phyloP scores from a whole-genome alignment of 2,329 filamentous ascomycete genomes.

The Magnaporthiopsis incrustans region DNA sequence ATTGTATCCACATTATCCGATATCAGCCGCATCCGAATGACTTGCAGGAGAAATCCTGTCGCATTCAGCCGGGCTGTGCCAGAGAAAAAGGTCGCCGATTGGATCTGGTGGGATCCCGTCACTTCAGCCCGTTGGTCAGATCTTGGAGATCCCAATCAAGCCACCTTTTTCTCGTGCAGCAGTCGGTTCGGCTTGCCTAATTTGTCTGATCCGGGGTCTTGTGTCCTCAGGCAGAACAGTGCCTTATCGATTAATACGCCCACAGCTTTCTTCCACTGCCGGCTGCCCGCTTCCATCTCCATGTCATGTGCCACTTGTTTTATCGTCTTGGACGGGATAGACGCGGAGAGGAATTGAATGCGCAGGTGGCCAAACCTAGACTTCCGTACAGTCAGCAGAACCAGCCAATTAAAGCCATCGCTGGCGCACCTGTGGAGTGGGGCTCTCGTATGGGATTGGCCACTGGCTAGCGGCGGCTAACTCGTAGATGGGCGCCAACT shows the following conservation, averaged over 20 bases:
- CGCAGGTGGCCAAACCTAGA: too few relatives aligned
- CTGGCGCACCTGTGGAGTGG: too few relatives aligned
- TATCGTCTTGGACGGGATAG: too few relatives aligned
- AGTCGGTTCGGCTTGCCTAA: neutral
- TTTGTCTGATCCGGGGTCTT: neutral
- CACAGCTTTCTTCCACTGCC: neutral
- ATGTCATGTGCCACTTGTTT: neutral
- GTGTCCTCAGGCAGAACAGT: neutral
- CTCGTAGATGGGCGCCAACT: neutral
- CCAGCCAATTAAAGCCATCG: neutral
- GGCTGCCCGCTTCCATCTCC: too few relatives aligned
- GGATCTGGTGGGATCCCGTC: neutral
- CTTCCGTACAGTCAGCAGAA: neutral
- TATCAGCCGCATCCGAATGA: neutral
- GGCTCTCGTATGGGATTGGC: neutral
- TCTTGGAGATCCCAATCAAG: too few relatives aligned
- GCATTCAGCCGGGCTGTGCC: neutral
- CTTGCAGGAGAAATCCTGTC: neutral
- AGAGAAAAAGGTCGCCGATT: neutral
- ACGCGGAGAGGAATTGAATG: too few relatives aligned
- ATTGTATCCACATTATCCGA: neutral
- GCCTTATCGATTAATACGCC: neutral
- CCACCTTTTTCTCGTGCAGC: too few relatives aligned
- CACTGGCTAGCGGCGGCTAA: neutral
- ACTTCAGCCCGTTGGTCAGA: too few relatives aligned